Base-by-base conservation (phyloP, 805 yeast genomes). In the Metschnikowia amazonensis region DNA sequence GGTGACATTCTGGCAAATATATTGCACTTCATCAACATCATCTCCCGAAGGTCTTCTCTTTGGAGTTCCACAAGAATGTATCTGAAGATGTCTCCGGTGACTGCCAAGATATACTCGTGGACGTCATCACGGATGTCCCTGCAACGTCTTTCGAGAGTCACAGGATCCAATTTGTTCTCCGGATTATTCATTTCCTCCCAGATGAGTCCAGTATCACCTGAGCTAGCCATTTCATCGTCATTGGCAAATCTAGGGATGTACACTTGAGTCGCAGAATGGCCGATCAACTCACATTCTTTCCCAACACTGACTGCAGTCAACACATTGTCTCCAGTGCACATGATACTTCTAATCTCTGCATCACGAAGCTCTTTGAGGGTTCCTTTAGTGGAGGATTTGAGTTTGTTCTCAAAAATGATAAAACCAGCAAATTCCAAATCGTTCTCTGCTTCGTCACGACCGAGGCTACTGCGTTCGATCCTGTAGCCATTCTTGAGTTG, bases 241-340 rank as follows among this genome's bases (percentile, higher is more conserved):
- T 72, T 76, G 38, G 71, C 72, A 46, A 79, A 74, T 1, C 68
- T 62, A 1, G 98, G 96, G 2, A 89, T 79, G 50, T 59, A 71
- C 5, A 71, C 60, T 21, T 56, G 53, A 1, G 56, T 50, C 14
- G 62, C 60, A 9, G 67, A 61, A 2, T 72, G 72, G 3, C 63
- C 64, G 9, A 94, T 65, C 50, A 94, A 70, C 2, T 80, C 82
- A 60, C 95, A 87, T 59, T 92, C 97, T 48, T 81, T 76, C 3
- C 86, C 96, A 14, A 94, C 99, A 64, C 96, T 86, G 17, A 94
- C 79, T 0, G 98, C 99, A 0, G 99, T 94, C 46, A 94, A 69
- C 16, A 94, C 80, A 60, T 94, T 94, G 64, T 94, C 99, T 44
- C 99, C 99, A 0, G 99, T 94, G 64, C 99, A 94, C 99, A 94